Evolutionary conservation across 169 alveolate genomes (phyloP), one percentile per base, ranked within the genome.

Genomic region (Cryptosporidium sp.): DNA sequence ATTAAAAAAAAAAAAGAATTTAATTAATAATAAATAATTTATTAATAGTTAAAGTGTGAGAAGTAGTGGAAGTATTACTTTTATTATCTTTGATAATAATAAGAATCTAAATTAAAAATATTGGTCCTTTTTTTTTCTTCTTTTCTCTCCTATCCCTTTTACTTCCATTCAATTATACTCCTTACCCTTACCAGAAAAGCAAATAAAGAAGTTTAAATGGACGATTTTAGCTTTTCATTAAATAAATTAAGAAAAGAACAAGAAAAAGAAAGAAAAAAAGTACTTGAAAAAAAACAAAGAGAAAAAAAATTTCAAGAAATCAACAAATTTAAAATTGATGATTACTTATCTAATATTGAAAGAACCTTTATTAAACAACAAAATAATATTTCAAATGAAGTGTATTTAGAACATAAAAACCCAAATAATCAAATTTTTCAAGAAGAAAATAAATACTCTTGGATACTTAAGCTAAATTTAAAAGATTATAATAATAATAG

Each of bases 331-430:
- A 9, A 45, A 70, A 23, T 37, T 21, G 58, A 73, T 18, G 86
- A 73, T 53, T 73, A 73, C n/a, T 53, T 56, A 53, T 52, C 70
- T 23, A 73, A 42, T 58, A 52, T 73, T n/a, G 86, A 73, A 29
- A 73, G 86, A 23, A 26, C 12, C 1, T 73, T 53, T 60, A 53
- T 73, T 9, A 51, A 58, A 39, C 86, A 73, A 58, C 86, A 73
- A 58, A 35, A 52, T 10, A 70, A 29, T 31, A 45, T 70, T 45
- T 12, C 6, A 14, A 70, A 51, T 70, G 31, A 70, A 26, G 12
- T 6, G 9, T 21, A 5, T 45, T 26, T 31, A 12, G 37, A 56
- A 56, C 23, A 56, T 9, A 7, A 9, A 9, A 56, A n/a, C 26
- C 18, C 21, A 48, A 48, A 48, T 48, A 16, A 48, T 48, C 23